A percentile compares a stretch with the other conserved stretches of the same genome.
Evolutionary conservation across 2,329 filamentous ascomycete species (phyloP).

Genomic region (Aspergillus amoenus): DNA sequence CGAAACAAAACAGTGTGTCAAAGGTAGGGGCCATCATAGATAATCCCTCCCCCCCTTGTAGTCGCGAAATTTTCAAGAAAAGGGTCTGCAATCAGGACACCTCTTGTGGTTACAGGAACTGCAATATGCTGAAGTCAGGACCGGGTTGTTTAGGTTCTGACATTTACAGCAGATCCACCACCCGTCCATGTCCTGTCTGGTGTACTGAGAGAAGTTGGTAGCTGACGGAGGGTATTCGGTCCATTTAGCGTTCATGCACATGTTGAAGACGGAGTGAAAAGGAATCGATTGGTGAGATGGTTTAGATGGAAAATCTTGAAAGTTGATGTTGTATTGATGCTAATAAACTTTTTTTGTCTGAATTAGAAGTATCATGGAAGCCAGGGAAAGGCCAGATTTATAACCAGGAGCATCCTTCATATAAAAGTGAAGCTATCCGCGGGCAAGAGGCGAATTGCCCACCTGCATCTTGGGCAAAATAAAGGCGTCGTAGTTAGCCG

Average conservation of each 20-base stretch:
- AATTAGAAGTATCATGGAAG: too few relatives aligned
- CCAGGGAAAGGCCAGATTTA: too few relatives aligned
- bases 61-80: too few relatives aligned
- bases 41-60: not conserved
- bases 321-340: too few relatives aligned
- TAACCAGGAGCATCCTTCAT: too few relatives aligned
- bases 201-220: not conserved
- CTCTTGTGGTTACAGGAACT: slow-evolving; percentile 19
- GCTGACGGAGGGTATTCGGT: not conserved
- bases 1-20: not conserved
- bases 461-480: not conserved
- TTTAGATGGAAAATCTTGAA: not conserved
- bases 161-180: slow-evolving; percentile 29
- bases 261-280: not conserved
- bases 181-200: slow-evolving; percentile 4
- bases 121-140: slow-evolving; percentile 16
- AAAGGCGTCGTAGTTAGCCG: too few relatives aligned
- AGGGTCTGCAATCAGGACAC: not conserved
- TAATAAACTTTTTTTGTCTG: too few relatives aligned
- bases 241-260: not conserved
- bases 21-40: not conserved
- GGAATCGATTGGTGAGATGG: not conserved
- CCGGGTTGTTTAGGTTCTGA: slow-evolving; percentile 18
- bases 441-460: not conserved
- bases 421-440: not conserved